A percentile compares a stretch with the other conserved stretches of the same genome.
Evolutionary conservation across 148 eudicot genomes (phyloP).

Genomic region (Chenopodium album): DNA sequence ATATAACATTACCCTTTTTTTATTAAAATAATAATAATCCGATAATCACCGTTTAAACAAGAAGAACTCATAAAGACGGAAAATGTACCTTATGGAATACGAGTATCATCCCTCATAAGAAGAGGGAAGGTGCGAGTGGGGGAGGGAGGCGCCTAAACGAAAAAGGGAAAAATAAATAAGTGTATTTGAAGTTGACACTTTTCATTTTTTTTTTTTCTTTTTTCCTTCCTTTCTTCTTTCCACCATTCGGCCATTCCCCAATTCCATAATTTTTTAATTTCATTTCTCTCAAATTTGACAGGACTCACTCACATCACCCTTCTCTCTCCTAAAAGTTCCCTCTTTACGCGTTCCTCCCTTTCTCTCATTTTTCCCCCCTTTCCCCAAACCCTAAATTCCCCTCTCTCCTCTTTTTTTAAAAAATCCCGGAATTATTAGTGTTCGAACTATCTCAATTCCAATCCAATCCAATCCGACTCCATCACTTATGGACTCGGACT

Average conservation of each 20-base stretch:
- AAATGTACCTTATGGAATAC: too few relatives aligned
- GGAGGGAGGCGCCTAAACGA: not conserved
- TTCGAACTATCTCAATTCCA: not conserved
- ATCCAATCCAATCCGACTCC: not conserved
- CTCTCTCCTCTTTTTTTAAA: not conserved
- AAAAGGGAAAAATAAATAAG: not conserved
- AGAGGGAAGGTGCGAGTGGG: not conserved
- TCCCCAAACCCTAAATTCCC: conserved; percentile 6
- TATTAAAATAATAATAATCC: too few relatives aligned
- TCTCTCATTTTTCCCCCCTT: not conserved
- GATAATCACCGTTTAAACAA: too few relatives aligned
- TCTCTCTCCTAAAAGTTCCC: conserved; percentile 14
- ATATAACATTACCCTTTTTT: too few relatives aligned
- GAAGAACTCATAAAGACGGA: too few relatives aligned
- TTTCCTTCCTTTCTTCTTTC: not conserved
- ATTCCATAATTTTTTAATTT: not conserved
- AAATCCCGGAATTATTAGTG: too few relatives aligned
- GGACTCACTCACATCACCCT: conserved; percentile 40
- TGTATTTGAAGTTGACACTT: not conserved
- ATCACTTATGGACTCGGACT: conserved; percentile 24
- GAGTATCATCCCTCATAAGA: not conserved
- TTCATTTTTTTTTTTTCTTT: not conserved
- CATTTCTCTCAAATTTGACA: conserved; percentile 21
- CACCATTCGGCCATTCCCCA: not conserved
- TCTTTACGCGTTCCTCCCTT: conserved; percentile 23